Evolutionary conservation across 2,329 filamentous ascomycete genomes (phyloP), one percentile per base, ranked within the genome.

Genomic region (Capronia americana): DNA sequence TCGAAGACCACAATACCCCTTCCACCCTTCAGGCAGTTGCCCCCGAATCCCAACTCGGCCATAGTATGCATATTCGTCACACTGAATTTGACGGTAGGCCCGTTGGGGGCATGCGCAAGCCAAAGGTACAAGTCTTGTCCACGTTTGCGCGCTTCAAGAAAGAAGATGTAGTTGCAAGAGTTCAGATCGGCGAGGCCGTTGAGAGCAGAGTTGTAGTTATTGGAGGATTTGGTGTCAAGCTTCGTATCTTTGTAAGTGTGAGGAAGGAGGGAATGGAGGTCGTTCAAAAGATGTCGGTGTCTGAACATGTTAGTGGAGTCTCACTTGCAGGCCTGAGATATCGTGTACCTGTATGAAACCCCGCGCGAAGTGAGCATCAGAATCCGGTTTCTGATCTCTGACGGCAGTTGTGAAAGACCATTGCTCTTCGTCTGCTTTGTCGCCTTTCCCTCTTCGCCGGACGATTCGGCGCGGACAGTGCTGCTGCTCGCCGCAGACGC

Each of bases 161-260:
- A 99, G 69, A 97, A 86, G 64, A 95, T 87, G 77, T 96, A 94
- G 81, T 96, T 97, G 86, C 92, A 96, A 77, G 95, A 96, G 84
- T 96, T 95, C 32, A 97, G 85, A 71, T 90, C 87, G 44, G 86
- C 86, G 24, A 85, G 80, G 75, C 93, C 92, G 80, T 95, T 95
- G 59, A 96, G 86, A 84, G 85, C 88, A 86, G 73, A 93, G 85
- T 83, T 95, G 73, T 82, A 82, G 44, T 80, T 80, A 57, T 80
- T 77, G 6, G 77, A 78, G 44, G 92, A 93, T 82, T 98, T 98
- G 61, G 92, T 95, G 79, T 99, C 95, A 72, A 97, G 92, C 81
- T 99, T 99, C 73, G 91, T 92, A 78, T 99, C 95, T 82, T 96
- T 97, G 76, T 92, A 89, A 71, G 90, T 89, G 78, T 99, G 95